Evolutionary conservation across 192 early-diverging fungal genomes (phyloP), one percentile per base, ranked within the genome.

Genomic region (Rhizophagus prolifer): DNA sequence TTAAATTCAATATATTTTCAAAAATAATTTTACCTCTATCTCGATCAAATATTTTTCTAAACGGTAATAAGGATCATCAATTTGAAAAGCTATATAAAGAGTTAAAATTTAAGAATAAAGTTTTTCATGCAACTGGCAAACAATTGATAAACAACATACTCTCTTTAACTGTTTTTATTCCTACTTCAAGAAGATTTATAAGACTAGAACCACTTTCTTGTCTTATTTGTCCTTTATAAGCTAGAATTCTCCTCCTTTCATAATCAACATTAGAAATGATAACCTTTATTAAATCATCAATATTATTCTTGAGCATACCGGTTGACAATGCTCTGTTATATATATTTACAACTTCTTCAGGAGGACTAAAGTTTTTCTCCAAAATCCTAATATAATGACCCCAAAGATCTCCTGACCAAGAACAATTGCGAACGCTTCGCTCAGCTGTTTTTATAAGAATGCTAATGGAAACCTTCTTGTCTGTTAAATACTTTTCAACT

Each of bases 321-420:
- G 59, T 78, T 5, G 36, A 21, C 38, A 85, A 65, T 12, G 84
- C 82, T 1, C 66, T 59, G 21, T 83, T 60, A 54, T 80, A 76
- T 7, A 81, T 23, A 64, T 21, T 64, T 25, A 14, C 28, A 13
- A 75, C 9, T 46, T 47, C 62, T 47, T 65, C 74, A 75, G 16
- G 28, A 9, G 74, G 31, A 65, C 25, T 28, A 30, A 4, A 19
- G 19, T 47, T 9, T 50, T 44, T 44, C 16, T 64, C 74, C 16
- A 65, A 38, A 31, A 65, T 31, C 30, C 74, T 23, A 9, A 75
- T 46, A 28, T 75, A 65, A 26, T 50, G 60, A 64, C 74, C 79
- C 89, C 91, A 93, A 19, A 93, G 76, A 60, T 86, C 87, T 9
- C 89, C 92, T 19, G 86, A 81, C 92, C 91, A 94, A 61, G 83